Conservation (phyloP, 192 early-diverging fungal genomes). For the Coemansia sp. region DNA sequence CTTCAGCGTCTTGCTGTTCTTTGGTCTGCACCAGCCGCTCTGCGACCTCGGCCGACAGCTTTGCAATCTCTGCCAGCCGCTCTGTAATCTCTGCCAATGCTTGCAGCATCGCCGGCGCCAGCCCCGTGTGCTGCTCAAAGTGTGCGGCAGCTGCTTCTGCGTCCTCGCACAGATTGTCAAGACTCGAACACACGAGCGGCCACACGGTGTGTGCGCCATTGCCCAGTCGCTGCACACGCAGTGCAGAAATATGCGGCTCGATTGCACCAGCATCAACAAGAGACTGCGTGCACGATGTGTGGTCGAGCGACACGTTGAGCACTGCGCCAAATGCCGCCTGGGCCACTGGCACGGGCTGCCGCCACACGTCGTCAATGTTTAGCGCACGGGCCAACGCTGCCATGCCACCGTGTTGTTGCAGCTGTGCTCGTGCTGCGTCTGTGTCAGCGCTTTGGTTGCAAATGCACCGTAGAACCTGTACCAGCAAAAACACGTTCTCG, state of each 20-base stretch:
- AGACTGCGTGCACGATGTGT: constrained; percentile 16
- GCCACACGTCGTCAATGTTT: constrained; percentile 13
- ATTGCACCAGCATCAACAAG: constrained; percentile 25
- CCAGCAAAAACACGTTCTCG: constrained; percentile 33
- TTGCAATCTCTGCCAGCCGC: not conserved
- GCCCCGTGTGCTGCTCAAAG: constrained; percentile 21
- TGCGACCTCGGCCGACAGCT: constrained; percentile 2
- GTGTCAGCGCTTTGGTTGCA: constrained; percentile 50
- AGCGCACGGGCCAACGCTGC: constrained; percentile 12
- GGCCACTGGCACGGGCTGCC: constrained; percentile 35
- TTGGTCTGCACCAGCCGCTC: not conserved
- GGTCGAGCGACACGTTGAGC: constrained; percentile 40
- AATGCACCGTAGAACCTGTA: constrained; percentile 43
- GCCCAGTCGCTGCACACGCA: constrained; percentile 8
- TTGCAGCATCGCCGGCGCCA: constrained; percentile 15
- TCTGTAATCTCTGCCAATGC: constrained; percentile 13
- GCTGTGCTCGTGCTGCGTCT: constrained; percentile 16
- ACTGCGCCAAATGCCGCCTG: constrained; percentile 44
- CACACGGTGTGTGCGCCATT: constrained; percentile 12
- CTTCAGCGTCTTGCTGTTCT: not conserved
- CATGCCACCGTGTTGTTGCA: constrained; percentile 16
- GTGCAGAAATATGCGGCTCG: constrained; percentile 15
- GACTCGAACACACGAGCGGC: constrained; percentile 23
- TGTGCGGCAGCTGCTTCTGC: constrained; percentile 7
- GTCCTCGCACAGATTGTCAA: constrained; percentile 47